Evolutionary conservation across 148 eudicot genomes (phyloP).

Genomic region (Vaccinium corymbosum): DNA sequence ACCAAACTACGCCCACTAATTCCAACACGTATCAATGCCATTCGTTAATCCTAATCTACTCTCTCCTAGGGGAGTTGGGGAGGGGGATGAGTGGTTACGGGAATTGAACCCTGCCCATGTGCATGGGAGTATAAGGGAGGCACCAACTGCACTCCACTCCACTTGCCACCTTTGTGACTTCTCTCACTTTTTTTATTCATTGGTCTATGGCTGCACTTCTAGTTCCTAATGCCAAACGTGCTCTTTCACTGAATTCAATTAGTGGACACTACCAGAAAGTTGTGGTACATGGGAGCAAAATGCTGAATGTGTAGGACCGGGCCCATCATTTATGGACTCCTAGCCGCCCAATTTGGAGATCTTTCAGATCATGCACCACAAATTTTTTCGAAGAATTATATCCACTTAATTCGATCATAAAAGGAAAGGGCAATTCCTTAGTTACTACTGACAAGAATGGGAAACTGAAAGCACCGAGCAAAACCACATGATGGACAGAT

Average conservation of each 20-base stretch:
- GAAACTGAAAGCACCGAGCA: conserved; percentile 15
- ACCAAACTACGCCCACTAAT: conserved; percentile 1
- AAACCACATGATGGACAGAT: background rate
- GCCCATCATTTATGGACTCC: conserved; percentile 7
- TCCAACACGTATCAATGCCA: background rate
- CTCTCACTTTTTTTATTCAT: background rate
- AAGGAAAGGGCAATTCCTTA: background rate
- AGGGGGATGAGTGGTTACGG: too few relatives aligned
- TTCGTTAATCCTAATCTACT: too few relatives aligned
- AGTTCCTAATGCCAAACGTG: background rate
- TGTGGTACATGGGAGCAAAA: background rate
- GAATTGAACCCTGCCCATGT: too few relatives aligned
- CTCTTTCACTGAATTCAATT: background rate
- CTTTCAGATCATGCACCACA: conserved; percentile 6
- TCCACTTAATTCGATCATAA: conserved; percentile 8
- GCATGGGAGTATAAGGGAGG: too few relatives aligned
- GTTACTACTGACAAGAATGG: background rate
- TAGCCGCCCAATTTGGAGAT: conserved; percentile 13
- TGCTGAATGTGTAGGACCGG: conserved; percentile 10
- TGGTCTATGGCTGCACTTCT: background rate
- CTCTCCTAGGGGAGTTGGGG: too few relatives aligned
- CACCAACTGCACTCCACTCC: too few relatives aligned
- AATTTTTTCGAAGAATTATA: background rate
- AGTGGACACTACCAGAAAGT: conserved; percentile 14
- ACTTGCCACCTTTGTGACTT: background rate